A percentile compares a stretch with the other conserved stretches of the same genome.
Conservation (phyloP, 2,329 filamentous ascomycete species). For the Lizonia empirigonia region DNA sequence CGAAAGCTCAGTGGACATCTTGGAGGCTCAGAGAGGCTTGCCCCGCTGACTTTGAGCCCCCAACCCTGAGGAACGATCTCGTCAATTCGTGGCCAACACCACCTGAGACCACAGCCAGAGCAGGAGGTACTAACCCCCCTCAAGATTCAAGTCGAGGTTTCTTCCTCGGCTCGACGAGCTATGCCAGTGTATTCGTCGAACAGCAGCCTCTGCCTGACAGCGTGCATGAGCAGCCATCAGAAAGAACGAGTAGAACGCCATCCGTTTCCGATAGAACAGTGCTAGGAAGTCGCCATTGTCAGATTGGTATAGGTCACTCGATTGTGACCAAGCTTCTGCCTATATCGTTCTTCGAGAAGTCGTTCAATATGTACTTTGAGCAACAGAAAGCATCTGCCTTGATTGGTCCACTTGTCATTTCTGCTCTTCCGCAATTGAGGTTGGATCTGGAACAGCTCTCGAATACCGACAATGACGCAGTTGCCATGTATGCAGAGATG, state of each 20-base stretch:
- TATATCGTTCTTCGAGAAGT: constrained; percentile 39
- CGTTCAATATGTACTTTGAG: constrained; percentile 36
- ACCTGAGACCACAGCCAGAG: constrained; percentile 32
- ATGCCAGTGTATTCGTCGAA: constrained; percentile 44
- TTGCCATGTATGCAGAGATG: constrained; percentile 37
- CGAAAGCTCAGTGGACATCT: constrained; percentile 21
- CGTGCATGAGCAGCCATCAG: constrained; percentile 38
- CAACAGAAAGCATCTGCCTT: constrained; percentile 33
- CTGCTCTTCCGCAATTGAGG: constrained; percentile 39
- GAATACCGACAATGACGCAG: constrained; percentile 23
- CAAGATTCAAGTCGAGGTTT: constrained; percentile 38
- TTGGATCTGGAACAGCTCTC: constrained; percentile 37
- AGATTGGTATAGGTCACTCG: constrained; percentile 32
- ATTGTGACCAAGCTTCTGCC: constrained; percentile 39
- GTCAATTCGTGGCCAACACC: constrained; percentile 39
- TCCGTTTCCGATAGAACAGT: constrained; percentile 24
- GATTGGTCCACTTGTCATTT: constrained; percentile 38
- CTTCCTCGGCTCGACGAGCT: constrained; percentile 46
- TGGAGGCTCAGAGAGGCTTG: constrained; percentile 28
- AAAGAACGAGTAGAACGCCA: constrained; percentile 31
- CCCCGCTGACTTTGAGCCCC: constrained; percentile 36
- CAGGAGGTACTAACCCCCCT: constrained; percentile 21
- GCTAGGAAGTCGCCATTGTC: constrained; percentile 36
- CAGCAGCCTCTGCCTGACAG: constrained; percentile 38
- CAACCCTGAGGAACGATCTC: constrained; percentile 35